Evolutionary conservation across 164 flowering plant species (phyloP), one percentile per base, ranked within the genome.

Genomic region (Vitis labrusca): DNA sequence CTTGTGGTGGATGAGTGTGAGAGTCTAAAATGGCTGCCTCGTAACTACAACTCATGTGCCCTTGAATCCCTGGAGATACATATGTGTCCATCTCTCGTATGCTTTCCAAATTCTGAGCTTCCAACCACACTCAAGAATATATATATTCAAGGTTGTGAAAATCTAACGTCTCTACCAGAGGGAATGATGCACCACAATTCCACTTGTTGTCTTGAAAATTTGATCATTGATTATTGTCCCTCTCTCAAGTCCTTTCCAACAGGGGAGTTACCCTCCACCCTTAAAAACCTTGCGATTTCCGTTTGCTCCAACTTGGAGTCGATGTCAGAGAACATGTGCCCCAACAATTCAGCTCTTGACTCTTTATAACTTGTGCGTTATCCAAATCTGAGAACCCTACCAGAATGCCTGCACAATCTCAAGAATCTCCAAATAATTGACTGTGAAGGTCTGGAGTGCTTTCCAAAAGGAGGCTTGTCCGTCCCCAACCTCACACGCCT

Each of bases 101-200:
- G 44, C 10, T 23, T 60, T 30, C 44, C 63, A 9, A 60, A 37
- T 23, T 3, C 48, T 15, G 44, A 30, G 27, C 63, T 60, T 0
- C 44, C 63, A 13, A 58, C 61, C 27, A 15, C 61, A 15, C 23
- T 58, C 27, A 8, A 58, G 27, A 10, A 58, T 5, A 3, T 58
- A 9, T 3, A 3, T 19, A 58, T 58, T 16, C 9, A 16, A 0
- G 16, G 7, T 14, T 65, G 68, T 29, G 8, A 14, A 5, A 51
- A 30, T 65, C 47, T 65, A 9, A 16, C 50, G 30, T 65, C 59
- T 5, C 68, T 65, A 23, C 68, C 59, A 50, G 59, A 65, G 3
- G 68, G 48, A 50, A 10, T 65, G 10, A 58, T 58, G 61, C 61
- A 6, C n/a, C 23, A 5, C 0, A 16, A 19, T 23, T 15, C n/a